Base-by-base conservation (phyloP, 1,139 yeast species). In the Hanseniaspora gamundiae region DNA sequence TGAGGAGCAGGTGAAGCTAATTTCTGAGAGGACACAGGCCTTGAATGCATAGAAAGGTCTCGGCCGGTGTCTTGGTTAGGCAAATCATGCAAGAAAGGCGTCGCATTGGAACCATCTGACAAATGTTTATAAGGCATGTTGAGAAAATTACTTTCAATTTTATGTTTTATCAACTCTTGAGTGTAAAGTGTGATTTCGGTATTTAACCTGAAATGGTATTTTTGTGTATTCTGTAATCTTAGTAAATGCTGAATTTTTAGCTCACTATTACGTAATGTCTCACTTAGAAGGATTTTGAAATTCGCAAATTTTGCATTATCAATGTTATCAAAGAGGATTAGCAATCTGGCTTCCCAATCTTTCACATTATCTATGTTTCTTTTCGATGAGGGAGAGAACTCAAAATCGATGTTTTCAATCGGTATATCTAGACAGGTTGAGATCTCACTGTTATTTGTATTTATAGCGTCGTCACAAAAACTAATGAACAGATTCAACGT, bases 171-270 rank as follows among this genome's bases (percentile, higher is more conserved):
- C 0, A 84, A 70, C 38, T 68, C 64, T 35, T 84, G 64, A 2
- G 88, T 94, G 55, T 79, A 67, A 17, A 63, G 69, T 56, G 88
- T 95, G 8, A 88, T 86, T 59, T 91, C 96, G 40, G 72, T 74
- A 49, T 86, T 83, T 40, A 91, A 76, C 53, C 79, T 79, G 50
- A 82, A 82, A n/a, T 85, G 77, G 56, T 83, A 87, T 47, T 81
- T 78, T 46, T 85, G 67, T 3, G 88, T 76, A 47, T 91, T 83
- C 24, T 85, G 81, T 50, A 85, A 68, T 52, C 97, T 68, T 17
- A 78, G 67, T n/a, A 87, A 71, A 0, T 86, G 73, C 44, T 81
- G 87, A 2, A 85, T 73, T 57, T 91, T 88, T 26, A 74, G 24
- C 9, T 44, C 46, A n/a, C 42, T 78, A 30, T 82, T 59, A 1